Evolutionary conservation across 2,329 filamentous ascomycete species (phyloP).

Genomic region (Aspergillus sp.): DNA sequence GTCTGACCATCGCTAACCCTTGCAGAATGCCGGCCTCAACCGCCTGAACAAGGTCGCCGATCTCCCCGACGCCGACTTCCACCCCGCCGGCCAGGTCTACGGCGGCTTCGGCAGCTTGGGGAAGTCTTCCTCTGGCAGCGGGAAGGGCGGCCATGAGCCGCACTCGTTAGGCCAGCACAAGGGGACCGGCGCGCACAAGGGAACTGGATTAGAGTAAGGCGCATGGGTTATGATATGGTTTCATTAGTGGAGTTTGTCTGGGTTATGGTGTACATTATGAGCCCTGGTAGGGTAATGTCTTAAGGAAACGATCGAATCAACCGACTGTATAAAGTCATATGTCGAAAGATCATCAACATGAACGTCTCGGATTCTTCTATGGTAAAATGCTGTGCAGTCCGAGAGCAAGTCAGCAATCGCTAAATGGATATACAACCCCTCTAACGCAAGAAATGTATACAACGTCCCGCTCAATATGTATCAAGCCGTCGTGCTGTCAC

Average conservation of each 20-base stretch:
- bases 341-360: neutral
- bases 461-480: neutral
- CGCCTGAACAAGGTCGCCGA: slow-evolving; percentile 33
- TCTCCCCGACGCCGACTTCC: slow-evolving; percentile 31
- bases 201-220: neutral
- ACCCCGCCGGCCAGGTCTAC: slow-evolving; percentile 22
- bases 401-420: slow-evolving; percentile 1
- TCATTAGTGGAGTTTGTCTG: neutral
- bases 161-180: slow-evolving; percentile 35
- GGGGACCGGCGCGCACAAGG: slow-evolving; percentile 27
- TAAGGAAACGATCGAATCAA: neutral
- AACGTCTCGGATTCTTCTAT: slow-evolving; percentile 6
- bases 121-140: slow-evolving; percentile 24
- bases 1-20: neutral
- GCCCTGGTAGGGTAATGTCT: neutral
- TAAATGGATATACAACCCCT: slow-evolving; percentile 8
- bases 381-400: slow-evolving; percentile 3
- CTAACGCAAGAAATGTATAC: slow-evolving; percentile 2
- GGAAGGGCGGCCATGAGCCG: slow-evolving; percentile 39
- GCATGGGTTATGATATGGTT: neutral
- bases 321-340: too few relatives aligned
- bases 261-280: too few relatives aligned
- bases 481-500: neutral
- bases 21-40: slow-evolving; percentile 27
- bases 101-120: slow-evolving; percentile 26